These are phyloP conservation scores for Phytophthora capsici DNA, from an alignment of 352 stramenopile species.

Conservation along the genomic window DNA sequence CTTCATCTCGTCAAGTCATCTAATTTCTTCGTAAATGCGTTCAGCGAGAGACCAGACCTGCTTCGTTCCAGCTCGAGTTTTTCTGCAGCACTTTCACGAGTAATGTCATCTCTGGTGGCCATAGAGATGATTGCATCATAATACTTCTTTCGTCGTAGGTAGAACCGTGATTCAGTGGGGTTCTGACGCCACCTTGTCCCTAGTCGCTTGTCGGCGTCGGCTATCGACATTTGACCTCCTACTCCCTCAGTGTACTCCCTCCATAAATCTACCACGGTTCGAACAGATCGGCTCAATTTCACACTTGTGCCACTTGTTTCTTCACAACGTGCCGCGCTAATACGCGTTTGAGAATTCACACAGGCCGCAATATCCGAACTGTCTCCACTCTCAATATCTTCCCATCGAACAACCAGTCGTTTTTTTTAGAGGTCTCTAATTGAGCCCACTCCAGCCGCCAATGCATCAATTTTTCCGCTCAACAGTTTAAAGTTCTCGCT, in stretches of 20 bases:
- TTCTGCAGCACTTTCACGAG: neutral
- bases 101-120: neutral
- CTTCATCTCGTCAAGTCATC: no score
- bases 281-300: neutral
- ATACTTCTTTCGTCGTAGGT: conserved; percentile 15
- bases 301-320: no score
- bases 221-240: conserved; percentile 5
- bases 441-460: neutral
- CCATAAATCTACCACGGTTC: conserved; percentile 5
- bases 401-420: neutral
- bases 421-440: conserved; percentile 1
- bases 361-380: no score
- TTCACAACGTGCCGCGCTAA: no score
- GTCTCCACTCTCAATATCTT: no score
- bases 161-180: conserved; percentile 7
- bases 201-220: neutral
- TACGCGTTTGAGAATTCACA: no score
- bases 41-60: no score
- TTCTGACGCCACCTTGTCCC: neutral
- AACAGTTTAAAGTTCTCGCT: no score
- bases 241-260: conserved; percentile 1
- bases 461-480: neutral
- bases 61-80: neutral
- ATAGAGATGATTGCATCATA: conserved; percentile 4
- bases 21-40: no score